Base-by-base conservation (phyloP, 768 basidiomycete genomes). In the Lanmaoa pseudosensibilis region DNA sequence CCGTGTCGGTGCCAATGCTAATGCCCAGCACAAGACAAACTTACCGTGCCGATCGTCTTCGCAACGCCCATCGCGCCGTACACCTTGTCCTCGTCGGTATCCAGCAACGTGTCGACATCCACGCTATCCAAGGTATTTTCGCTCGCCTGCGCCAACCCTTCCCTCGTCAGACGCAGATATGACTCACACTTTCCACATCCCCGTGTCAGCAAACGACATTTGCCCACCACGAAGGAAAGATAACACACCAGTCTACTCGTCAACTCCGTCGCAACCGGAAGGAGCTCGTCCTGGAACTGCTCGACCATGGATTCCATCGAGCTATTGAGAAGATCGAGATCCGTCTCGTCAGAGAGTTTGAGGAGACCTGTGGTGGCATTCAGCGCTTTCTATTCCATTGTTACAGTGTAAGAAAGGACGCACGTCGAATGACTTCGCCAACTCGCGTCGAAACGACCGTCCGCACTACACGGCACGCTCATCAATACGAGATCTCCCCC, bases 251-350 rank as follows among this genome's bases (percentile, higher is more conserved):
- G 77, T 60, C 90, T 83, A 18, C 83, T 79, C 10, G 89, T 84
- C 44, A 96, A 78, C 69, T 92, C 87, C 34, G 86, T 85, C 16
- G 92, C 90, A 40, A 94, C 92, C 6, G 92, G 92, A 5, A 92
- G 75, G 6, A 96, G 76, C 75, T 94, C 90, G 5, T 83, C 83
- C 66, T 90, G 86, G 82, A 91, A 96, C 40, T 83, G 82, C 61
- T 92, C 85, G 16, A 94, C 93, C 83, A 95, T 87, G 25, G 84
- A 82, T 64, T 92, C 89, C 87, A 93, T 92, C 65, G 87, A 83
- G 58, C 77, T 78, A 65, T 91, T 92, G 53, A 94, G 78, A 46
- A 91, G 80, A 68, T 95, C 92, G 43, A 96, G 75, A 69, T 95
- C 93, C 44, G 91, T 92, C 73, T 94, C 90, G 68, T 94, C 90